Base-by-base conservation (phyloP, 2,329 filamentous ascomycete species). In the Thermothelomyces thermophilus region DNA sequence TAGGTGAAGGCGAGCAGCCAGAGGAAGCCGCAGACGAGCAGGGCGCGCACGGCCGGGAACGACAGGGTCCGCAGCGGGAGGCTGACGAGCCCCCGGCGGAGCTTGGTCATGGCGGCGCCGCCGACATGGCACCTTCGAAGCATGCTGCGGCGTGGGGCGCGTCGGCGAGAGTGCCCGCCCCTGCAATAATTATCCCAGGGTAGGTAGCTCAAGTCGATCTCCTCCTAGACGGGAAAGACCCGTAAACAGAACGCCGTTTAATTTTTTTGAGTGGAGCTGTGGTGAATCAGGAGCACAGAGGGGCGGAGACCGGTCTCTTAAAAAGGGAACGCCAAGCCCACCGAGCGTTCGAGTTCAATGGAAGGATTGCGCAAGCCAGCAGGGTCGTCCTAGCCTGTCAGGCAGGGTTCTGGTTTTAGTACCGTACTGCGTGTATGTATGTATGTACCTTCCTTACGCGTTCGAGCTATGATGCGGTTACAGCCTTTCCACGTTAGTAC, bases 1-100 rank as follows among this genome's bases (percentile, higher is more conserved):
- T 56, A 56, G 40, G 30, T 37, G 37, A 56, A 56, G 35, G 28
- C 34, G 14, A 50, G 34, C n/a, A 54, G 52, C 52, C 54, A 56
- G 13, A 54, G 10, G 11, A 36, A 2, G 19, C 10, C 33, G 50
- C 45, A 52, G 5, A 48, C 20, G 16, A 52, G 35, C 1, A 52
- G 30, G 11, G 50, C 45, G 19, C 50, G 50, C 3, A 40, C 36
- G 28, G 50, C 50, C 5, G 44, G 45, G 22, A 36, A 11, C 5
- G 44, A 44, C 17, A 52, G 35, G 26, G 48, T 13, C 9, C 41
- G 41, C 3, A 20, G 35, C 6, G 45, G 50, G 10, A 36, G 22
- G 22, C 28, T 11, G 44, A 40, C 10, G 20, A 46, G 16, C 33
- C 39, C 26, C n/a, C 7, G 20, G 8, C 16, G 31, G 34, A 47